Conservation (phyloP, 352 stramenopile species). For the Salisapilia sapeloensis region DNA sequence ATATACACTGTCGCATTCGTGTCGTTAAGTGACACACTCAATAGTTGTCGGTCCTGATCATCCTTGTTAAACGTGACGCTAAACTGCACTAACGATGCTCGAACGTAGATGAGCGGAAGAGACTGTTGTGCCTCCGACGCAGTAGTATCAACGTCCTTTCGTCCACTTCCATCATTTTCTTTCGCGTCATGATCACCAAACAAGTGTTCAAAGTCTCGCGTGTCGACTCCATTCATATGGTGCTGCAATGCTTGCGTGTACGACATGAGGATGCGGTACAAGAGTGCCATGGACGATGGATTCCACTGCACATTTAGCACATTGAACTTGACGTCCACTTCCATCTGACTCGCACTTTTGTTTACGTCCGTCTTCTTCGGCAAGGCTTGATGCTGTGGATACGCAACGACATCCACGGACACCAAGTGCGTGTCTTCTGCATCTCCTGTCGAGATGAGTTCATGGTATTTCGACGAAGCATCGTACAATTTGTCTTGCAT, state of each 20-base stretch:
- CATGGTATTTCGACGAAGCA: conserved; percentile 23
- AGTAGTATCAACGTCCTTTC: not conserved
- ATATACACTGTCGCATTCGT: conserved; percentile 8
- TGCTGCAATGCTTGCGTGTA: conserved; percentile 37
- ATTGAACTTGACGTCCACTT: conserved; percentile 45
- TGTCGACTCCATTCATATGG: too few relatives aligned
- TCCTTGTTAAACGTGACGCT: conserved; percentile 78
- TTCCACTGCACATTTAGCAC: conserved; percentile 73
- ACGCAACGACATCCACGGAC: conserved; percentile 25
- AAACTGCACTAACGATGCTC: conserved; percentile 52
- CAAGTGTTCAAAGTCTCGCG: too few relatives aligned
- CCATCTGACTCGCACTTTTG: conserved; percentile 10
- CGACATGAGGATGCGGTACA: conserved; percentile 49
- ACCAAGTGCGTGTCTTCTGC: conserved; percentile 16
- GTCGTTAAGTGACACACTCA: conserved; percentile 38
- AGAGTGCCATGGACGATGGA: conserved; percentile 54
- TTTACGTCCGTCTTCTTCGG: conserved; percentile 2
- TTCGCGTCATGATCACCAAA: too few relatives aligned
- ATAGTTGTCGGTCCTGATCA: conserved; percentile 38
- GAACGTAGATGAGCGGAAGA: conserved; percentile 12
- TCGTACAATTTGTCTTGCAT: conserved; percentile 60
- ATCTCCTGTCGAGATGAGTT: conserved; percentile 43
- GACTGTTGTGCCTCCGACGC: not conserved
- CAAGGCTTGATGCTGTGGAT: too few relatives aligned
- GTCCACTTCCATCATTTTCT: too few relatives aligned